Evolutionary conservation across 805 yeast genomes (phyloP).

Genomic region (Metschnikowia amazonensis): DNA sequence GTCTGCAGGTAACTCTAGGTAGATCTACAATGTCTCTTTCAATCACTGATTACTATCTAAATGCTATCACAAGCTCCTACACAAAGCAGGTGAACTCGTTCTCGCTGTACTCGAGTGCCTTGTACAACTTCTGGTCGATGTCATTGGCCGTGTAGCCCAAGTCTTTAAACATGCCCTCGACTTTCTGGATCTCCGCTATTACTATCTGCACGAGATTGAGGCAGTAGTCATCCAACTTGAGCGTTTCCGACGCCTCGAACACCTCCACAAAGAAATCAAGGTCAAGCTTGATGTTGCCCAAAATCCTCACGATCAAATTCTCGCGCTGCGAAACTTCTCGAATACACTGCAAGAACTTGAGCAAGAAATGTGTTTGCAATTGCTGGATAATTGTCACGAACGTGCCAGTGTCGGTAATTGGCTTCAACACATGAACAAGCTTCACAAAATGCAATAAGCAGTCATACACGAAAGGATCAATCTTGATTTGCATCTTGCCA

Average conservation of each 20-base stretch:
- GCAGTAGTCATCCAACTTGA: conserved; percentile 33
- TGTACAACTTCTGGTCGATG: conserved; percentile 27
- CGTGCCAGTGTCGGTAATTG: conserved; percentile 35
- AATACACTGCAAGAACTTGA: conserved; percentile 30
- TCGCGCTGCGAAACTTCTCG: conserved; percentile 23
- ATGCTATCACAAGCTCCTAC: no score
- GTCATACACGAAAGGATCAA: conserved; percentile 40
- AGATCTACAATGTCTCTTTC: no score
- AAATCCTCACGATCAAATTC: conserved; percentile 12
- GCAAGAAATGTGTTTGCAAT: conserved; percentile 34
- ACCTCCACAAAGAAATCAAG: conserved; percentile 37
- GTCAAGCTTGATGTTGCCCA: conserved; percentile 35
- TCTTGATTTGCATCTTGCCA: conserved; percentile 16
- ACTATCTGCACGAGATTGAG: conserved; percentile 32
- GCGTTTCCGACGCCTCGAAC: conserved; percentile 32
- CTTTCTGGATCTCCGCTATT: conserved; percentile 25
- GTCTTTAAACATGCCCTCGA: conserved; percentile 23
- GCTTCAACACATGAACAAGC: conserved; percentile 36
- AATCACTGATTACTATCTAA: no score
- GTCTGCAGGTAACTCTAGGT: not conserved
- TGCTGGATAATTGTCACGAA: conserved; percentile 36
- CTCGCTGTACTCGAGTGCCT: conserved; percentile 25
- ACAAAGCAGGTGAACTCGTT: conserved; percentile 35
- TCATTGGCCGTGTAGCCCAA: conserved; percentile 23
- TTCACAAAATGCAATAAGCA: conserved; percentile 40